A percentile compares a stretch with the other conserved stretches of the same genome.
These are phyloP conservation scores for grape (Vitis vinifera) DNA, from an alignment of 164 flowering plant genomes.

Conservation along the genomic window ASM3070453v1 NC_081814.1:3812501-3813000, in stretches of 20 bases:
- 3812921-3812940: conserved; percentile 62
- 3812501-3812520: conserved; percentile 15
- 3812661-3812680: conserved; percentile 71
- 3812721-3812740: conserved; percentile 85
- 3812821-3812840: conserved; percentile 43
- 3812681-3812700: conserved; percentile 78
- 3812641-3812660: conserved; percentile 26
- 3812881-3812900: conserved; percentile 31
- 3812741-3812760: conserved; percentile 85
- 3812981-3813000: conserved; percentile 56
- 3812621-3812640: conserved; percentile 26
- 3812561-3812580: conserved; percentile 34
- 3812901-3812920: conserved; percentile 22
- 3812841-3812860: conserved; percentile 31
- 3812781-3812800: conserved; percentile 91
- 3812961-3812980: conserved; percentile 92
- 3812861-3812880: conserved; percentile 30
- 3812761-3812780: conserved; percentile 89
- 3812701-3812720: conserved; percentile 70
- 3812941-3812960: conserved; percentile 71
- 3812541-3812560: conserved; percentile 44
- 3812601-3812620: conserved; percentile 26
- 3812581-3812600: conserved; percentile 23
- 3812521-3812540: conserved; percentile 16
- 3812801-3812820: conserved; percentile 65